phyloP scores from a whole-genome alignment of 352 stramenopile genomes.

The Phytophthora sp. region DNA sequence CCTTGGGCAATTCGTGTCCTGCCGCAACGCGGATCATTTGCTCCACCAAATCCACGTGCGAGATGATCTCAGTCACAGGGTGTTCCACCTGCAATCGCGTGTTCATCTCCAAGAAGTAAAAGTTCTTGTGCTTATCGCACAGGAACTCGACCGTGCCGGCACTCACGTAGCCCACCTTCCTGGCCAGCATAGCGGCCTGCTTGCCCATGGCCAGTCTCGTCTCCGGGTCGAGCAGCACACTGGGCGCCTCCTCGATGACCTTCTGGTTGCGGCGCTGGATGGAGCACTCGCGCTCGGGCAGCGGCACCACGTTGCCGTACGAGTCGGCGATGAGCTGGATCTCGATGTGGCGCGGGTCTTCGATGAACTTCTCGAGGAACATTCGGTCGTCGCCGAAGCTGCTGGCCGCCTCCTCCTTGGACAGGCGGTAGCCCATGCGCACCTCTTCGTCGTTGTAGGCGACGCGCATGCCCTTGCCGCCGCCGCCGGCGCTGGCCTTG shows the following conservation, averaged over 20 bases:
- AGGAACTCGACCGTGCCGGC: constrained; percentile 98
- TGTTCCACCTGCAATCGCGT: constrained; percentile 96
- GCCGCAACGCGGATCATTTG: constrained; percentile 96
- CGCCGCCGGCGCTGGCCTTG: constrained; percentile 95
- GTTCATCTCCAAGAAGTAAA: constrained; percentile 99
- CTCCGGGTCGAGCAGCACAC: constrained; percentile 87
- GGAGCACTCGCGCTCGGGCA: constrained; percentile 96
- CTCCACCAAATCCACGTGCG: constrained; percentile 94
- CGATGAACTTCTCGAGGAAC: constrained; percentile 97
- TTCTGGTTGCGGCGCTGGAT: constrained; percentile 99
- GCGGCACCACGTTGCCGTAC: constrained; percentile 91
- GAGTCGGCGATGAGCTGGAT: constrained; percentile 96
- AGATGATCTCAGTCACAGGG: constrained; percentile 96
- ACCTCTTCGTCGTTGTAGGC: constrained; percentile 92
- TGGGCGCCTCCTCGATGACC: constrained; percentile 95
- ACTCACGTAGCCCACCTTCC: constrained; percentile 93
- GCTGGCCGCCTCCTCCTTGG: constrained; percentile 87
- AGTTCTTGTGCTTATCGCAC: constrained; percentile 96
- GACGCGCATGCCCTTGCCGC: constrained; percentile 97
- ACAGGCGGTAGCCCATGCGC: constrained; percentile 83
- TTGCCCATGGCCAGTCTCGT: constrained; percentile 80
- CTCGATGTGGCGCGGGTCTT: constrained; percentile 97
- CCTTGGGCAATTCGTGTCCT: constrained; percentile 86
- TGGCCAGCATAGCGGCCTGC: constrained; percentile 92
- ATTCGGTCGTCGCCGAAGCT: constrained; percentile 97